Percentiles rank a stretch among this genome's conserved stretches.
phyloP scores from a whole-genome alignment of 2,329 filamentous ascomycete genomes.

The Penicillium sp. region DNA sequence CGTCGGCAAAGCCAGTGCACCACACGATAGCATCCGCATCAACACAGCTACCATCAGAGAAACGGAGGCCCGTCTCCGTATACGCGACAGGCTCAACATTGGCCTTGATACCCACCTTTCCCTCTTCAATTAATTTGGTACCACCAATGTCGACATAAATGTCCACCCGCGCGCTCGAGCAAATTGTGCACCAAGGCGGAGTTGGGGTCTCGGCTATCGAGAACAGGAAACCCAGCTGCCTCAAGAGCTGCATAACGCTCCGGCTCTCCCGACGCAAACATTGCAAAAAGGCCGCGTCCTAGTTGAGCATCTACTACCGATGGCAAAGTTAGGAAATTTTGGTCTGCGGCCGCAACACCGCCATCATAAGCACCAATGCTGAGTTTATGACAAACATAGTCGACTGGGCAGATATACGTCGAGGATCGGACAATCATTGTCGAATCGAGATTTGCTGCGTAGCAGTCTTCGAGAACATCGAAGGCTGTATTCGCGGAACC shows the following conservation, averaged over 20 bases:
- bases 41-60: slow-evolving; percentile 36
- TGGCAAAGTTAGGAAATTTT: slow-evolving; percentile 8
- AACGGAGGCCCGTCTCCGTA: slow-evolving; percentile 31
- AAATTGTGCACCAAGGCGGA: slow-evolving; percentile 32
- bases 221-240: slow-evolving; percentile 38
- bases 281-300: slow-evolving; percentile 17
- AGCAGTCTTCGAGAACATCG: slow-evolving; percentile 50
- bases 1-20: slow-evolving; percentile 44
- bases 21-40: slow-evolving; percentile 43
- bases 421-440: slow-evolving; percentile 48
- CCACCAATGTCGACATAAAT: slow-evolving; percentile 45
- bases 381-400: slow-evolving; percentile 18
- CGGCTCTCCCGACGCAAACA: slow-evolving; percentile 30
- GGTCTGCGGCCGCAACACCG: slow-evolving; percentile 14
- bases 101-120: slow-evolving; percentile 32
- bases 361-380: slow-evolving; percentile 29
- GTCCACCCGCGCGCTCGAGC: slow-evolving; percentile 42
- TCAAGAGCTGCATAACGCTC: slow-evolving; percentile 36
- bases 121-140: slow-evolving; percentile 28
- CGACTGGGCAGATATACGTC: slow-evolving; percentile 33
- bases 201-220: slow-evolving; percentile 29
- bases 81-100: slow-evolving; percentile 33
- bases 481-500: slow-evolving; percentile 51
- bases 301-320: slow-evolving; percentile 13
- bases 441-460: slow-evolving; percentile 40